Base-by-base conservation (phyloP, 306 rosid genomes). In the Sechiopsis laciniata region DNA sequence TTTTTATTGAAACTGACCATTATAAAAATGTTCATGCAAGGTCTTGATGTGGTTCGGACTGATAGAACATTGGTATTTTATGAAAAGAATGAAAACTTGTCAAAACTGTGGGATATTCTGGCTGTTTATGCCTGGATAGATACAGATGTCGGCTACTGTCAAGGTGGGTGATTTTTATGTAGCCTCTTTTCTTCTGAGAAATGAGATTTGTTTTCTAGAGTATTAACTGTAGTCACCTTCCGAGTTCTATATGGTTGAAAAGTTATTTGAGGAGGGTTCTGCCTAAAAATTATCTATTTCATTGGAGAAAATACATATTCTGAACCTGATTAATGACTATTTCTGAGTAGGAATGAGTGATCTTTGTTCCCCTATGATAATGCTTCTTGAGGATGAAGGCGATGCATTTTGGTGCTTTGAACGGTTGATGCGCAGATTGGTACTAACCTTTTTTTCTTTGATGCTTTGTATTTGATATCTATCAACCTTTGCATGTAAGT, bases 371-470 rank as follows among this genome's bases (percentile, higher is more conserved):
- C 99, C 99, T 55, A 95, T 95, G 97, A 82, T 89, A 78, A 84
- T 95, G 75, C 99, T 95, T 77, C 90, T 95, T n/a, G 85, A 95
- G 19, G 91, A 95, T 73, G 99, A 95, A 87, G 99, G 97, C 54
- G 99, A 95, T 76, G 91, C 97, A 61, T 95, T 95, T 87, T 95
- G 97, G 97, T 95, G 99, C 87, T 95, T 95, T 75, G 99, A 95
- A 79, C 97, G 96, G 71, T 63, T 95, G 79, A 95, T 95, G 99
- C 95, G 97, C 80, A 89, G 97, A 88, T 84, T 91, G 91, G 99
- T 95, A 95, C 77, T 4, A 8, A 70, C 55, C 56, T 69, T 16
- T 53, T 7, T 32, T 72, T 16, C 13, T 8, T 15, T 40, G 14
- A 42, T 42, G 40, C 55, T 56, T 73, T 9, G 6, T 67, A 42